Conservation (phyloP, 2,329 filamentous ascomycete species). For the Pseudogymnoascus sp. region DNA sequence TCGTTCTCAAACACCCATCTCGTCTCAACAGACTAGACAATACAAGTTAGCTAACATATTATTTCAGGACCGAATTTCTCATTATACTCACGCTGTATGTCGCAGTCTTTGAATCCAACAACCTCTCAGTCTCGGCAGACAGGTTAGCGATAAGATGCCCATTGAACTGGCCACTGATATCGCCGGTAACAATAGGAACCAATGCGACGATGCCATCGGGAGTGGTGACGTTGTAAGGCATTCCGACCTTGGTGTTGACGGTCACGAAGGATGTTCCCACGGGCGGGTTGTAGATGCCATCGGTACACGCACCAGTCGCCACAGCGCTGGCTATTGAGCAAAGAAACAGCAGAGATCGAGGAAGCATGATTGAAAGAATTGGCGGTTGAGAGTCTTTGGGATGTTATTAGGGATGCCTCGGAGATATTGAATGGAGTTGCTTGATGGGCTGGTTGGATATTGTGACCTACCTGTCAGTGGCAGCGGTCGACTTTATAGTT, state of each 20-base stretch:
- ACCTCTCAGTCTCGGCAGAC: slow-evolving; percentile 1
- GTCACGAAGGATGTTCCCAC: neutral
- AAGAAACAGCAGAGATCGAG: neutral
- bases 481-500: neutral
- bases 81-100: neutral
- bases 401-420: neutral
- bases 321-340: slow-evolving; percentile 4
- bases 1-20: neutral
- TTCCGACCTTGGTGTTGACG: neutral
- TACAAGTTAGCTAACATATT: neutral
- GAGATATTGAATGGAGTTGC: neutral
- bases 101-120: neutral
- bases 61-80: neutral
- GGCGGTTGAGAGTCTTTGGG: neutral
- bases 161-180: neutral
- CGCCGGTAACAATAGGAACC: neutral
- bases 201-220: neutral
- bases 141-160: neutral
- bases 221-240: neutral
- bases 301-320: neutral
- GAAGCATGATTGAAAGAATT: neutral
- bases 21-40: neutral
- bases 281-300: neutral
- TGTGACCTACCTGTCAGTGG: no score
- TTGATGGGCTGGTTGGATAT: neutral